phyloP scores from a whole-genome alignment of 2,329 filamentous ascomycete species.

The Rachicladosporium sp. region DNA sequence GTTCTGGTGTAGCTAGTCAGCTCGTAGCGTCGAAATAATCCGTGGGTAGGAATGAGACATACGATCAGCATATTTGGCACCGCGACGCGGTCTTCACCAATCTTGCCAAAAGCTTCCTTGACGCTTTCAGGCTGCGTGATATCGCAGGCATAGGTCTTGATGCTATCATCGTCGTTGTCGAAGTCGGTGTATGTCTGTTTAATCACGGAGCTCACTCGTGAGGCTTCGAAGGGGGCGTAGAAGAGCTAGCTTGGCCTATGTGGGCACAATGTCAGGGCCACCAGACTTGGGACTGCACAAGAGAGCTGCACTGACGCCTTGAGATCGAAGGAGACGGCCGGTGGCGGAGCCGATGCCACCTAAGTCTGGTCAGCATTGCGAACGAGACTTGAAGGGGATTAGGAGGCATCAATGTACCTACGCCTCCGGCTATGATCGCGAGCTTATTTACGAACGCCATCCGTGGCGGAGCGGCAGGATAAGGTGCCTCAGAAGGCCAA shows the following conservation, averaged over 20 bases:
- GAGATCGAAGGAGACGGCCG: constrained; percentile 28
- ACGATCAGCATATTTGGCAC: constrained; percentile 21
- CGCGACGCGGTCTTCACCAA: constrained; percentile 13
- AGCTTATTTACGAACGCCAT: constrained; percentile 9
- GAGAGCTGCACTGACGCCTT: constrained; percentile 19
- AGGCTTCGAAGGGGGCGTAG: constrained; percentile 35
- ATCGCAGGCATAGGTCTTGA: constrained; percentile 24
- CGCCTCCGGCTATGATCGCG: constrained; percentile 32
- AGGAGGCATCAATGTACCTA: constrained; percentile 22
- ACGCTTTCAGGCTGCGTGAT: constrained; percentile 22
- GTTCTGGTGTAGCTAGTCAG: too few species aligned
- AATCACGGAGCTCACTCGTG: constrained; percentile 26
- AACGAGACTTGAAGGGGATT: not conserved
- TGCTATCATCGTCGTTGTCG: constrained; percentile 9
- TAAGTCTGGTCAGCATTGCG: constrained; percentile 6
- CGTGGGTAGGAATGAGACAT: too few species aligned
- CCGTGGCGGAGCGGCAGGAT: too few species aligned
- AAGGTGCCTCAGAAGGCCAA: too few species aligned
- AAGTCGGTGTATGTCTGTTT: constrained; percentile 21
- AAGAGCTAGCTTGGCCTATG: constrained; percentile 29
- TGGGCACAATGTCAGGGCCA: too few species aligned
- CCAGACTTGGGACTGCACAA: too few species aligned
- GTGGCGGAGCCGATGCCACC: constrained; percentile 33
- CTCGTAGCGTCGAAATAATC: too few species aligned
- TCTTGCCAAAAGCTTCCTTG: constrained; percentile 17